Evolutionary conservation across 2,329 filamentous ascomycete genomes (phyloP), one percentile per base, ranked within the genome.

Genomic region (Aspergillus flavus): DNA sequence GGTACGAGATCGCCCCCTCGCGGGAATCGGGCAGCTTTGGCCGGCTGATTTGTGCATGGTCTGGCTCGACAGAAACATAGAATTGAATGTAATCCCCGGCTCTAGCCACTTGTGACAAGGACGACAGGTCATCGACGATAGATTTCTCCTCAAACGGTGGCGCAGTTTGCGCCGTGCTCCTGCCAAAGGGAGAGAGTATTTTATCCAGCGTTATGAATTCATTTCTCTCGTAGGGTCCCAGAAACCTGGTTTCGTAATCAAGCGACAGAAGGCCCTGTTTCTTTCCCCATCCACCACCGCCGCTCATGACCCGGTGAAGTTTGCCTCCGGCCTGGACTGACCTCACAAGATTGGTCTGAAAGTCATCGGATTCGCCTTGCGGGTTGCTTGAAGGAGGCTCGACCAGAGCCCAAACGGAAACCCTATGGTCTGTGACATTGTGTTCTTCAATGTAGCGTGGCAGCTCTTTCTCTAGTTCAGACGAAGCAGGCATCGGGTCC

Each of bases 211-310:
- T 30, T 19, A 67, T 45, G 19, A 74, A 58, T 11, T 64, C 61
- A 9, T 66, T 56, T n/a, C 46, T 59, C 12, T 62, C 62, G 34
- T 56, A 26, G 57, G 67, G 62, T 39, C 66, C 69, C 2, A 64
- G 43, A 52, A 79, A 78, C 52, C 69, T 71, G 45, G 72, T 71
- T 61, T 80, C 79, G 11, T 78, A 78, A 62, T 81, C 79, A 6
- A 81, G 63, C 1, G 79, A 80, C 23, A 81, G 71, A 11, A 81
- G 72, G 3, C 79, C 79, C 59, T 79, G 77, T 64, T 80, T 81
- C 67, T 81, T 80, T n/a, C 79, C 79, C 79, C 79, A 81, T 63
- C 79, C 79, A 46, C 79, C 79, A 41, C 79, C 79, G 19, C 79
- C 79, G 39, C 79, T 80, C 71, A 80, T 74, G 30, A 81, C 77